phyloP scores from a whole-genome alignment of 306 rosid genomes.

The Biancaea sappan region DNA sequence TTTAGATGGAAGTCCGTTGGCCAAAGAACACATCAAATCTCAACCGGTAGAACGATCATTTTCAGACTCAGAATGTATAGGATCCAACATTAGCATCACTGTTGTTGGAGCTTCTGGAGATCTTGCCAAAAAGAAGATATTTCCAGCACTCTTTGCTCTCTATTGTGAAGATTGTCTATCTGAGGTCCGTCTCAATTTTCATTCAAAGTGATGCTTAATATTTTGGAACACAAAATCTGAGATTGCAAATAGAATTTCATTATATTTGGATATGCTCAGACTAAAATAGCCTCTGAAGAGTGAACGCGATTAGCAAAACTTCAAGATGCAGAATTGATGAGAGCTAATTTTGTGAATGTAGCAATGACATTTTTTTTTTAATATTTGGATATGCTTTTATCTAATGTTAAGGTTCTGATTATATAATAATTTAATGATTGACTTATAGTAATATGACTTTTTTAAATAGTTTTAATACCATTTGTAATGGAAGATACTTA shows the following conservation, averaged over 20 bases:
- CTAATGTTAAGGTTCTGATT: too few relatives aligned
- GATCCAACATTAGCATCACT: slow-evolving; percentile 75
- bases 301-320: slow-evolving; percentile 77
- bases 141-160: slow-evolving; percentile 97
- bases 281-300: slow-evolving; percentile 76
- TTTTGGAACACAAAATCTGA: slow-evolving; percentile 24
- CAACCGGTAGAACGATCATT: slow-evolving; percentile 43
- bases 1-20: slow-evolving; percentile 56
- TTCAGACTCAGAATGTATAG: slow-evolving; percentile 46
- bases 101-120: slow-evolving; percentile 99
- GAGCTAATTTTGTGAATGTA: slow-evolving; percentile 51
- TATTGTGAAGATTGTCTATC: slow-evolving; percentile 89
- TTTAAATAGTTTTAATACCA: too few relatives aligned
- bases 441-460: too few relatives aligned
- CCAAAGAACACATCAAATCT: slow-evolving; percentile 46
- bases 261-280: slow-evolving; percentile 86
- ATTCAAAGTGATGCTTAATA: slow-evolving; percentile 7
- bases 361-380: too few relatives aligned
- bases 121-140: slow-evolving; percentile 95
- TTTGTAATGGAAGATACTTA: too few relatives aligned
- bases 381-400: too few relatives aligned
- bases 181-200: slow-evolving; percentile 58
- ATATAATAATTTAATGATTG: too few relatives aligned
- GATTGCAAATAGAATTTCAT: slow-evolving; percentile 56
- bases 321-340: slow-evolving; percentile 91